Base-by-base conservation (phyloP, 208 protist genomes). In the Entamoeba histolytica region DNA sequence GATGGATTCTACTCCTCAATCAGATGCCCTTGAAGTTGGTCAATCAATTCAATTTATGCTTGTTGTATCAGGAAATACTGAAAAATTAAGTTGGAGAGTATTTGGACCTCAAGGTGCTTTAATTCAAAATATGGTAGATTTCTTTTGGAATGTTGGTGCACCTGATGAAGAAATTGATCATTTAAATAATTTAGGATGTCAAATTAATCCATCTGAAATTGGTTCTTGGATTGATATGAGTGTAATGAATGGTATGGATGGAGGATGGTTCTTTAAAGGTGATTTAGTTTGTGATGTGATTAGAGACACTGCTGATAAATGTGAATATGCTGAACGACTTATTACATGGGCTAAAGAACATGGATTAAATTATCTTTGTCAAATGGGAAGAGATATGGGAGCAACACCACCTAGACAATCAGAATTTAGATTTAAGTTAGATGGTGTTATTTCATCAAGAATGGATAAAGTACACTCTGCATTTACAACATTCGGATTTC, bases 71-170 rank as follows among this genome's bases (percentile, higher is more conserved):
- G 94, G 94, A 50, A 95, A 95, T 61, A 96, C 95, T 93, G 61
- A 96, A 91, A 96, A 96, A 35, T 73, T 96, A 49, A 96, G 93
- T 7, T 96, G 95, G 95, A 92, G 95, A 49, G 95, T 93, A 51
- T 61, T 55, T 39, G 95, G 95, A 55, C 95, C 95, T 61, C 95
- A 96, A 78, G 94, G 93, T 92, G 94, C 95, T 39, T 96, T 96
- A 51, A 96, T 96, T 55, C 95, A 96, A 94, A 95, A 94, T 92
- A 96, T 96, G 95, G 95, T 96, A 17, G 95, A 96, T 61, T 96
- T 96, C 57, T 96, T 96, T 73, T 96, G 95, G 95, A 96, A 96
- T 94, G 95, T 96, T 51, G 95, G 95, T 93, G 95, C 95, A 17
- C 95, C 95, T 55, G 95, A 96, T 49, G 93, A 78, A 10, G 95